phyloP scores from a whole-genome alignment of 805 yeast species.

The Cyberlindnera nakhonratchasimensis region DNA sequence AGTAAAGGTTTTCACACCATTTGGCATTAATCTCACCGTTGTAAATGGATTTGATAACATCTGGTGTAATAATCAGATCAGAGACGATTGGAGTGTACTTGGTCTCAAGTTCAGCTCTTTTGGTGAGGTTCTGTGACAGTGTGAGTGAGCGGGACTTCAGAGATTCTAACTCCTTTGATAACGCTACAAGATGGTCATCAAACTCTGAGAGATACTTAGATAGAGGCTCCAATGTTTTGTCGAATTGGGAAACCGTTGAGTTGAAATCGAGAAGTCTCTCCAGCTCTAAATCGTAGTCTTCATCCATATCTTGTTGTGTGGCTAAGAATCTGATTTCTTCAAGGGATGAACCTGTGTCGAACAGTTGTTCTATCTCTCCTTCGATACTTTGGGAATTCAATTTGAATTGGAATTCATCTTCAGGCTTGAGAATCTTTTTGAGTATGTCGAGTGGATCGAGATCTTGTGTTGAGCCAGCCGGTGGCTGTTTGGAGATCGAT shows the following conservation, averaged over 20 bases:
- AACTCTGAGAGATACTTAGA: conserved; percentile 51
- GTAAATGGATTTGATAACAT: conserved; percentile 53
- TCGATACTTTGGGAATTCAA: no score
- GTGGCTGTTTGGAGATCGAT: conserved; percentile 18
- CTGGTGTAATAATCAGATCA: conserved; percentile 74
- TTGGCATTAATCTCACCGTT: conserved; percentile 51
- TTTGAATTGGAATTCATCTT: conserved; percentile 4
- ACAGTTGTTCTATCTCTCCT: no score
- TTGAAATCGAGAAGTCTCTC: conserved; percentile 19
- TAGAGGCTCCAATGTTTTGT: conserved; percentile 41
- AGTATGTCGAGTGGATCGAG: conserved; percentile 6
- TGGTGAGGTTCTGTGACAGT: conserved; percentile 44
- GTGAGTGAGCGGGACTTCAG: conserved; percentile 51
- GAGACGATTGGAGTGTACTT: conserved; percentile 71
- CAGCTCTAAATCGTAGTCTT: conserved; percentile 12
- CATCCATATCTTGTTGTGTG: conserved; percentile 1
- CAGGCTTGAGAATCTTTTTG: conserved; percentile 4
- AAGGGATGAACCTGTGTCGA: conserved; percentile 11
- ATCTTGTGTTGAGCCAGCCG: conserved; percentile 6
- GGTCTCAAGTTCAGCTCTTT: conserved; percentile 45
- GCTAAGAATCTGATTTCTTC: conserved; percentile 20
- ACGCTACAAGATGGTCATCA: conserved; percentile 50
- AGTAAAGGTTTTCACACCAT: conserved; percentile 68
- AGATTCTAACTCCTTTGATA: conserved; percentile 59
- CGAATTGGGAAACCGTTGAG: conserved; percentile 21